phyloP scores from a whole-genome alignment of 2,329 filamentous ascomycete species.

The Aureobasidium sp. region DNA sequence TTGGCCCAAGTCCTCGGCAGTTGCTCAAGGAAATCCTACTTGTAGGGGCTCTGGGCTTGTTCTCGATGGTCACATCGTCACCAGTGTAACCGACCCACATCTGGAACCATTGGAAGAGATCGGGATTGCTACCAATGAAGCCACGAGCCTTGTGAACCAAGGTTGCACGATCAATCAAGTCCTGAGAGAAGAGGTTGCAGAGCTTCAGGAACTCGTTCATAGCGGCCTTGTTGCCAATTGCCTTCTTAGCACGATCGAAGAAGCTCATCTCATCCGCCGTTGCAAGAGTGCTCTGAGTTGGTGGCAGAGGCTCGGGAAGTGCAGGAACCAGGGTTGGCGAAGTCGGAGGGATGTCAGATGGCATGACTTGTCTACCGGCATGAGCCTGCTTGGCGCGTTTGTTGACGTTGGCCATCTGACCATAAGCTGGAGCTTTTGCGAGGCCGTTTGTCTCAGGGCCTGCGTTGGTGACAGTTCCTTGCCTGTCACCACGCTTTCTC shows the following conservation, averaged over 20 bases:
- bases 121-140: conserved; percentile 82
- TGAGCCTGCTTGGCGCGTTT: conserved; percentile 70
- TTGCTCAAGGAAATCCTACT: conserved; percentile 90
- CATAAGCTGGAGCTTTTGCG: conserved; percentile 9
- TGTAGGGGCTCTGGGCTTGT: conserved; percentile 64
- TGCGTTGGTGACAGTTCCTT: conserved; percentile 11
- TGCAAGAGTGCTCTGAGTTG: conserved; percentile 64
- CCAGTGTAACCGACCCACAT: conserved; percentile 72
- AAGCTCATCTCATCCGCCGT: conserved; percentile 82
- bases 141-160: conserved; percentile 73
- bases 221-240: conserved; percentile 80
- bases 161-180: conserved; percentile 79
- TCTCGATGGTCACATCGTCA: conserved; percentile 70
- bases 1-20: conserved; percentile 90
- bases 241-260: conserved; percentile 96
- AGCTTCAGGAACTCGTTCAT: conserved; percentile 97
- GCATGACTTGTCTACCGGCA: conserved; percentile 50
- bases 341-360: conserved; percentile 53
- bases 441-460: conserved; percentile 10
- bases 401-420: conserved; percentile 19
- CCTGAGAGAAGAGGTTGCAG: conserved; percentile 89
- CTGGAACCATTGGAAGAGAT: conserved; percentile 86
- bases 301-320: conserved; percentile 78
- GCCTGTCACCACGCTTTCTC: conserved; percentile 19
- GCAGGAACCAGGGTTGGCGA: conserved; percentile 85